Base-by-base conservation (phyloP, 345 rosid species). In the Rubroshorea leprosula region DNA sequence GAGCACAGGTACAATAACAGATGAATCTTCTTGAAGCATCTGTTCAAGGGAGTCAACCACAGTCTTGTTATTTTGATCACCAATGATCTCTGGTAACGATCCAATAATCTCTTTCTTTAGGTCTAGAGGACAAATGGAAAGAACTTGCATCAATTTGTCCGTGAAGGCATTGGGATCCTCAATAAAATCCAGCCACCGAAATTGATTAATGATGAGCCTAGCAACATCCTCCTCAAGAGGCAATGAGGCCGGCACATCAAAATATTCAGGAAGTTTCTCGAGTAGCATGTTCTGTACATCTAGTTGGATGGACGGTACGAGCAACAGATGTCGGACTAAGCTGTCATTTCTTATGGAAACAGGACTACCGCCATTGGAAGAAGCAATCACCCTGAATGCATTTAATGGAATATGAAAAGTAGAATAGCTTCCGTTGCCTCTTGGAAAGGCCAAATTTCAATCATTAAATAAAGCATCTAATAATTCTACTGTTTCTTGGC, bases 101-200 rank as follows among this genome's bases (percentile, higher is more conserved):
- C 96, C 96, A 48, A 86, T 80, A 12, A 89, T 83, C 78, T 89
- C 96, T 48, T 78, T 82, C 80, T 83, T 89, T 55, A 83, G 79
- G 48, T 80, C 76, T 26, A 67, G 23, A 23, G 94, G 96, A 54
- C 79, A 83, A 54, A 89, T 74, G 5, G 84, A 80, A 13, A 89
- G 65, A 54, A 89, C 74, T 77, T 83, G 75, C 94, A 83, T 81
- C 62, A 89, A 63, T 56, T 78, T 89, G 48, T 83, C 84, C 13
- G 79, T 58, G 41, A 89, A 86, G 25, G 73, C 70, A 62, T 55
- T 53, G 6, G 87, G 78, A 57, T 80, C 78, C 20, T 75, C 83
- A 10, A 83, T 48, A 55, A 89, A 86, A 68, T 89, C 94, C 7
- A 89, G 87, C 90, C 90, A 89, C 11, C 96, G 78, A 50, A 89